Evolutionary conservation across 1,139 yeast species (phyloP), one percentile per base, ranked within the genome.

Genomic region (Saccharomyces hybrid): DNA sequence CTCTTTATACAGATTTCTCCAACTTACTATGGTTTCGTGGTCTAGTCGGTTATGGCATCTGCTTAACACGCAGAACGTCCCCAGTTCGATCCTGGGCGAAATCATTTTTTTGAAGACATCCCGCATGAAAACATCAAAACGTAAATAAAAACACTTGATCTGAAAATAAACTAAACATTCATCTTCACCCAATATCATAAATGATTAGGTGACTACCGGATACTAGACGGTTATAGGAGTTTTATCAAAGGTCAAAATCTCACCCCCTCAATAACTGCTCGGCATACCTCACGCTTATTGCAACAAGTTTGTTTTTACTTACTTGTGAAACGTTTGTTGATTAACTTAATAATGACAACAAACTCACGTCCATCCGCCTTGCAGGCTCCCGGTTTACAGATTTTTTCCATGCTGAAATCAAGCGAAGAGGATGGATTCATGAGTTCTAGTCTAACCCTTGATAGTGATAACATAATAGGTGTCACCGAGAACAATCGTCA

Each of bases 71-170:
- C 96, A 86, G 91, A 86, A 88, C 91, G 96, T 89, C 96, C 96
- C 96, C 96, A 88, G 96, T 89, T 89, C 96, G 96, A 89, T 86
- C 96, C 96, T 88, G 96, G 96, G 96, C 89, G 85, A 82, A 87
- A 86, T 87, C 96, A 67, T 58, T 54, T 64, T 50, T 46, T 44
- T 20, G 16, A 32, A n/a, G 9, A 5, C 16, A 3, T 7, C 23
- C 29, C 50, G 26, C 8, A 13, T 23, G 6, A 47, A 11, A 31
- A 16, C 9, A 31, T 14, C 20, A 14, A 20, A 32, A 26, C 20
- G 23, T 47, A 28, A 16, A 47, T 32, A 47, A 31, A 16, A 16
- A 16, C 11, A n/a, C 3, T 23, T 38, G 26, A 38, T 38, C 44
- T 38, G 26, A 34, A 6, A 7, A 38, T 20, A 38, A 38, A 38